These are phyloP conservation scores for Leptographium lundbergii DNA, from an alignment of 2,329 filamentous ascomycete genomes.

Conservation along the genomic window DNA sequence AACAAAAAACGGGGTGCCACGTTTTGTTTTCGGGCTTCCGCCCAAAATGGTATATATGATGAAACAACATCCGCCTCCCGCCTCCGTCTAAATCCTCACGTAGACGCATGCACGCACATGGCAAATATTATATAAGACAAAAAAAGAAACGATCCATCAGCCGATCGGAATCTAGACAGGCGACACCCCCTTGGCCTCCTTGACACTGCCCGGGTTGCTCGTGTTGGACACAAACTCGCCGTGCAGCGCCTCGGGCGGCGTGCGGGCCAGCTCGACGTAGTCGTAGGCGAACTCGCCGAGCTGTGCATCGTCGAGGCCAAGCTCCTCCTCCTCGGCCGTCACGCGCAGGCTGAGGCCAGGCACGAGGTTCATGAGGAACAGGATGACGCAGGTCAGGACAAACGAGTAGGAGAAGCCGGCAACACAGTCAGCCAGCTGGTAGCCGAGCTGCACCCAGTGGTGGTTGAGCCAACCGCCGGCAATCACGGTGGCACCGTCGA, in stretches of 20 bases:
- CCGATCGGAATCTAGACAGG: neutral
- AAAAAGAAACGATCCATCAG: neutral
- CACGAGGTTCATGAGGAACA: slow-evolving; percentile 58
- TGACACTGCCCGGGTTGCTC: slow-evolving; percentile 14
- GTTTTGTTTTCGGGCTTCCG: neutral
- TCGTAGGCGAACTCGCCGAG: slow-evolving; percentile 77
- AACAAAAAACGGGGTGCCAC: neutral
- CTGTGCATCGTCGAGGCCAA: slow-evolving; percentile 61
- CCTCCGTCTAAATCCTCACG: neutral
- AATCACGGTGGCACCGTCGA: slow-evolving; percentile 51
- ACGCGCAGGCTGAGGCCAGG: slow-evolving; percentile 59
- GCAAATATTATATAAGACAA: neutral
- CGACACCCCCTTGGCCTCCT: slow-evolving; percentile 1
- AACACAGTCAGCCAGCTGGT: slow-evolving; percentile 56
- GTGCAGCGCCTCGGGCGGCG: slow-evolving; percentile 35
- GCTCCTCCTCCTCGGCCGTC: slow-evolving; percentile 52
- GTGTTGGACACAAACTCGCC: slow-evolving; percentile 11
- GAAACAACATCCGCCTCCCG: neutral
- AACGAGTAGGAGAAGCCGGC: slow-evolving; percentile 56
- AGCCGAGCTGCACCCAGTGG: slow-evolving; percentile 58
- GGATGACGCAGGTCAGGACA: slow-evolving; percentile 53
- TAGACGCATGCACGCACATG: neutral
- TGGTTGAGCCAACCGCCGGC: slow-evolving; percentile 58
- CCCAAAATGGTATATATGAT: slow-evolving; percentile 2
- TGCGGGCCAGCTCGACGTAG: slow-evolving; percentile 59